These are phyloP conservation scores for Aspergillus sp. DNA, from an alignment of 2,329 filamentous ascomycete genomes.

Conservation along the genomic window DNA sequence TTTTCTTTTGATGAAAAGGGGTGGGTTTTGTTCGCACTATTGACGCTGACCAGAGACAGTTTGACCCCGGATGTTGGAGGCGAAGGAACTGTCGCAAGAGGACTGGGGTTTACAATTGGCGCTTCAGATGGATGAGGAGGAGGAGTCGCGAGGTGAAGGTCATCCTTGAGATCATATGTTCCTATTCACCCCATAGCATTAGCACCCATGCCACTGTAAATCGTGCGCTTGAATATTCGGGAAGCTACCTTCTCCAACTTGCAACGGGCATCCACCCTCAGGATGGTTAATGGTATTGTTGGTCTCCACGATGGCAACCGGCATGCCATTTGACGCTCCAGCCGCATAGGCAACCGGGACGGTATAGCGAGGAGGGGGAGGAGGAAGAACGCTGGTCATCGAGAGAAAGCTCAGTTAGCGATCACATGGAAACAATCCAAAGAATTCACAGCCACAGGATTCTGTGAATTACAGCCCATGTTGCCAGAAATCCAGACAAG, in stretches of 20 bases:
- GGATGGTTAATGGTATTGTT: constrained; percentile 81
- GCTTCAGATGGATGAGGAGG: constrained; percentile 93
- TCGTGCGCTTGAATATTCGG: neutral
- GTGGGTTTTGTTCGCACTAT: constrained; percentile 48
- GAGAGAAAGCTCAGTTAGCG: neutral
- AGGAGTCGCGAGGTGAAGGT: constrained; percentile 84
- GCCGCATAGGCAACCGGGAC: constrained; percentile 65
- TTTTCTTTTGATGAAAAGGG: constrained; percentile 41
- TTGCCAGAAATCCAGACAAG: neutral
- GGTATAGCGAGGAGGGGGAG: constrained; percentile 78
- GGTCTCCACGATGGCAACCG: constrained; percentile 76
- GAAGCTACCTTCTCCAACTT: constrained; percentile 76
- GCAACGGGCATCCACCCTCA: constrained; percentile 76
- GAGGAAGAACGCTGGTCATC: constrained; percentile 61
- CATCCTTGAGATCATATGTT: constrained; percentile 83
- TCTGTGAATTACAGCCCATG: neutral
- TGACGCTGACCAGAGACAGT: constrained; percentile 66
- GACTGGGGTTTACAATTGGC: constrained; percentile 78
- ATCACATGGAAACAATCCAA: neutral
- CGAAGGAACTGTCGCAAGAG: constrained; percentile 72
- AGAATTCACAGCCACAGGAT: neutral
- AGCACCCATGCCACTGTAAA: constrained; percentile 7
- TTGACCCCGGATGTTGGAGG: constrained; percentile 81
- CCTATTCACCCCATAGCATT: constrained; percentile 45
- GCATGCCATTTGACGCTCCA: constrained; percentile 58